Percentiles rank a stretch among this genome's conserved stretches.
Conservation (phyloP, 2,329 filamentous ascomycete genomes). For the Arachnomyces sp. region DNA sequence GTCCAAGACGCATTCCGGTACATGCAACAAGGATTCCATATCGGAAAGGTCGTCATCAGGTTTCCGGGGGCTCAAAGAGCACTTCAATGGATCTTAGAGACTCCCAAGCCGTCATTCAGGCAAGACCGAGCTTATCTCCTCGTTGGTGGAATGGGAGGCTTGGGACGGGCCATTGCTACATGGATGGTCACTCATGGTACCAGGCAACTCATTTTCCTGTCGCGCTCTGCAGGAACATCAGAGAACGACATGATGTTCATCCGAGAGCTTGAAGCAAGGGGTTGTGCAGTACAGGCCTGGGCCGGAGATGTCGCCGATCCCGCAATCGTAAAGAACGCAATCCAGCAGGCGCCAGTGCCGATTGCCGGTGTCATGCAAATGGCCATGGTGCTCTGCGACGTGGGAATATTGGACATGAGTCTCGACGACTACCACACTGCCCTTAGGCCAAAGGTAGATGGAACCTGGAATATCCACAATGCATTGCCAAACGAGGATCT, state of each 20-base stretch:
- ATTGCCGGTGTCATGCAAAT: constrained; percentile 6
- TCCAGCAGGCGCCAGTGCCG: neutral
- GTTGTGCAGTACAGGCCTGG: no score
- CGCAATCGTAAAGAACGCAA: neutral
- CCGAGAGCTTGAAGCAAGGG: no score
- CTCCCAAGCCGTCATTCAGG: neutral
- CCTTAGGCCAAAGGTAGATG: constrained; percentile 19
- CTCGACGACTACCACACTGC: constrained; percentile 8
- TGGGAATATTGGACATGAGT: constrained; percentile 12
- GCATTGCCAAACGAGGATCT: constrained; percentile 6
- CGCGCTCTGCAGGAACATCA: no score
- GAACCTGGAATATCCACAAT: constrained; percentile 20
- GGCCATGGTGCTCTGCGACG: constrained; percentile 8
- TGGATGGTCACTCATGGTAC: no score
- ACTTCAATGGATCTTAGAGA: neutral
- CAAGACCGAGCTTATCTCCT: constrained; percentile 1
- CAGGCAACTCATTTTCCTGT: no score
- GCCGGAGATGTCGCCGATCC: constrained; percentile 9
- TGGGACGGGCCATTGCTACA: no score
- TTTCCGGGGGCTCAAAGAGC: neutral
- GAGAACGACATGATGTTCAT: no score
- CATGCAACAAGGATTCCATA: constrained; percentile 26
- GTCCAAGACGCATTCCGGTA: constrained; percentile 19
- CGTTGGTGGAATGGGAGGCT: neutral
- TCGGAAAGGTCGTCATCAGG: constrained; percentile 30